phyloP scores from a whole-genome alignment of 805 yeast species.

The Deakozyma indianensis region DNA sequence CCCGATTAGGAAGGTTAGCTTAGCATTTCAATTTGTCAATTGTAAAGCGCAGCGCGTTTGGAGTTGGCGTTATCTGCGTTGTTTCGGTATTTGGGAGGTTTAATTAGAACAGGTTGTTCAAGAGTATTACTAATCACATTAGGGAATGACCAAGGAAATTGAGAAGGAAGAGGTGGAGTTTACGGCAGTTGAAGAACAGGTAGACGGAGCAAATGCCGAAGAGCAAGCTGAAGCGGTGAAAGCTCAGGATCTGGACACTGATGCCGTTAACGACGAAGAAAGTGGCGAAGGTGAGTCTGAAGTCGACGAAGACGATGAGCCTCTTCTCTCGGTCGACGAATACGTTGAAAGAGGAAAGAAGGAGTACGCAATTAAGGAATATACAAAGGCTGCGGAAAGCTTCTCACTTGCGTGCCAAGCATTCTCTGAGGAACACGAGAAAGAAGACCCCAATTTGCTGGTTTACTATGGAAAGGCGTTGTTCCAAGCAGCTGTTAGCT shows the following conservation, averaged over 20 bases:
- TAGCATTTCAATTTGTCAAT: neutral
- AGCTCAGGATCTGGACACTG: too few species aligned
- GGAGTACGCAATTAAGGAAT: slow-evolving; percentile 48
- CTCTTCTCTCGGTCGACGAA: neutral
- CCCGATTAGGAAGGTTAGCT: neutral
- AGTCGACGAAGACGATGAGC: neutral
- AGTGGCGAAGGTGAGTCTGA: too few species aligned
- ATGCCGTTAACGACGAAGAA: too few species aligned
- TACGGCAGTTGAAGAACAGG: too few species aligned
- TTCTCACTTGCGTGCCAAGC: slow-evolving; percentile 63
- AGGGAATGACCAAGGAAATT: too few species aligned
- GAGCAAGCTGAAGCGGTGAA: neutral
- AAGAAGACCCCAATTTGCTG: slow-evolving; percentile 60
- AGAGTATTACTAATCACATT: too few species aligned
- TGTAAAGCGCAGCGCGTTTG: neutral
- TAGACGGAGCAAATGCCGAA: too few species aligned
- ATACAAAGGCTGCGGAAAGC: slow-evolving; percentile 50
- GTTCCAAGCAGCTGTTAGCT: slow-evolving; percentile 60
- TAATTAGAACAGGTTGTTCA: too few species aligned
- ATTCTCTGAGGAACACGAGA: slow-evolving; percentile 31
- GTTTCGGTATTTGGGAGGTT: neutral
- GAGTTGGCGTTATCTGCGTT: neutral
- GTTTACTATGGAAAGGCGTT: slow-evolving; percentile 67
- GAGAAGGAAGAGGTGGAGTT: too few species aligned
- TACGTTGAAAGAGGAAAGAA: slow-evolving; percentile 22